Percentiles rank a stretch among this genome's conserved stretches.
Evolutionary conservation across 148 eudicot species (phyloP).

Genomic region (Persicaria maculosa): DNA sequence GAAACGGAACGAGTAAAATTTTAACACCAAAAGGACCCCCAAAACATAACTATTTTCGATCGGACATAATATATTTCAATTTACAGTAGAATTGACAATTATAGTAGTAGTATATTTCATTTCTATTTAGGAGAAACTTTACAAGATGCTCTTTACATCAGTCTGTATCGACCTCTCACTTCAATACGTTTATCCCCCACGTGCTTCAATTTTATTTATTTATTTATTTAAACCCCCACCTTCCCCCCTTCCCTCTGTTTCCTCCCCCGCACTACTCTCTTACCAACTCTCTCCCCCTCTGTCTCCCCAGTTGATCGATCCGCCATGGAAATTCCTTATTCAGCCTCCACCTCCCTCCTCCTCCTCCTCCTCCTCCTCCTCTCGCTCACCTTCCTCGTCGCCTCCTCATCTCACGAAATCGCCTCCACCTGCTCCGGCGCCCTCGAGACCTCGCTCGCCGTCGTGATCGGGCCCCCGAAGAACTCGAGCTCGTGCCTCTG

Average conservation of each 20-base stretch:
- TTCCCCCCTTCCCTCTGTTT: neutral
- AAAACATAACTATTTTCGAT: no score
- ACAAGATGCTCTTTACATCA: neutral
- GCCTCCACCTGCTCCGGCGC: neutral
- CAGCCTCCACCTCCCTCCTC: neutral
- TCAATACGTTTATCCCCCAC: neutral
- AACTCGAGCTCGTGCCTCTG: constrained; percentile 7
- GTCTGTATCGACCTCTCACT: neutral
- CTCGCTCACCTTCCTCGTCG: neutral
- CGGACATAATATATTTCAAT: no score
- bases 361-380: neutral
- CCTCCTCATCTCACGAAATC: neutral
- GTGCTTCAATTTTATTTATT: neutral
- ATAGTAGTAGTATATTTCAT: no score
- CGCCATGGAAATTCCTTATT: neutral
- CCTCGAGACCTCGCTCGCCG: neutral
- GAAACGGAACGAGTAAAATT: no score
- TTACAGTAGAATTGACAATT: no score
- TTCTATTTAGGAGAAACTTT: no score
- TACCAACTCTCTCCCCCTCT: neutral
- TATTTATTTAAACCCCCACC: neutral
- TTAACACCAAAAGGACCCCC: no score
- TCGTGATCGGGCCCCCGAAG: neutral
- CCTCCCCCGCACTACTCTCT: neutral
- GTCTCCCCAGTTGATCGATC: neutral